Evolutionary conservation across 2,329 filamentous ascomycete species (phyloP).

Genomic region (Aspergillus persii): DNA sequence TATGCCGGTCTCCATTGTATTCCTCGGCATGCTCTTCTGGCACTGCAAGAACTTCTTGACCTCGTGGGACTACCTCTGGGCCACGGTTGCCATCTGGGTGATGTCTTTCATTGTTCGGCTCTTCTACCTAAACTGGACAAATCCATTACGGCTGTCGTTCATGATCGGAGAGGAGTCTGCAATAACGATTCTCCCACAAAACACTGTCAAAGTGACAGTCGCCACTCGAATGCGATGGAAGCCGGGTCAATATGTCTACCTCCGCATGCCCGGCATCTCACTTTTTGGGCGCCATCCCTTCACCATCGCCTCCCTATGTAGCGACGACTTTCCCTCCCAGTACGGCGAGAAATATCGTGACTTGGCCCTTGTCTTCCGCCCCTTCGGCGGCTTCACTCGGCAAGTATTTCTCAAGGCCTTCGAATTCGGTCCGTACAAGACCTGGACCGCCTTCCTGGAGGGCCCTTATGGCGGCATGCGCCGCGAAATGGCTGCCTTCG

Average conservation of each 20-base stretch:
- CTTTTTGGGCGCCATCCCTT: constrained; percentile 93
- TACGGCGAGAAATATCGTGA: constrained; percentile 87
- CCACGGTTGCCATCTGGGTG: constrained; percentile 75
- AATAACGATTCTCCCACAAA: constrained; percentile 84
- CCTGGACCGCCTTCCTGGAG: constrained; percentile 87
- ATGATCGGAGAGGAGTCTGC: constrained; percentile 89
- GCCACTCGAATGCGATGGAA: constrained; percentile 91
- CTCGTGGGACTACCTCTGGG: constrained; percentile 85
- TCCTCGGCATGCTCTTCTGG: constrained; percentile 87
- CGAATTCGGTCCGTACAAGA: constrained; percentile 83
- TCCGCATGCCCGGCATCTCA: constrained; percentile 90
- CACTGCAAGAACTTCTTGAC: constrained; percentile 89
- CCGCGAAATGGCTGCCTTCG: constrained; percentile 83
- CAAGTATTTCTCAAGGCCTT: constrained; percentile 80
- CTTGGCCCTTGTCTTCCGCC: constrained; percentile 86
- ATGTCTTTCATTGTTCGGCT: constrained; percentile 71
- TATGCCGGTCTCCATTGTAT: constrained; percentile 75
- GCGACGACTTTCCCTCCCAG: constrained; percentile 86
- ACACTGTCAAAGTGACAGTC: constrained; percentile 93
- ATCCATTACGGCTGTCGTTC: constrained; percentile 75
- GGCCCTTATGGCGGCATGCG: constrained; percentile 95
- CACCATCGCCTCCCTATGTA: constrained; percentile 88
- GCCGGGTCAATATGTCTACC: constrained; percentile 90
- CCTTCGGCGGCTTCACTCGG: constrained; percentile 85
- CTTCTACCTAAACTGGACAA: constrained; percentile 87